Percentiles rank a stretch among this genome's conserved stretches.
phyloP scores from a whole-genome alignment of 139 green algal species.

The Pleodorina starrii region DNA sequence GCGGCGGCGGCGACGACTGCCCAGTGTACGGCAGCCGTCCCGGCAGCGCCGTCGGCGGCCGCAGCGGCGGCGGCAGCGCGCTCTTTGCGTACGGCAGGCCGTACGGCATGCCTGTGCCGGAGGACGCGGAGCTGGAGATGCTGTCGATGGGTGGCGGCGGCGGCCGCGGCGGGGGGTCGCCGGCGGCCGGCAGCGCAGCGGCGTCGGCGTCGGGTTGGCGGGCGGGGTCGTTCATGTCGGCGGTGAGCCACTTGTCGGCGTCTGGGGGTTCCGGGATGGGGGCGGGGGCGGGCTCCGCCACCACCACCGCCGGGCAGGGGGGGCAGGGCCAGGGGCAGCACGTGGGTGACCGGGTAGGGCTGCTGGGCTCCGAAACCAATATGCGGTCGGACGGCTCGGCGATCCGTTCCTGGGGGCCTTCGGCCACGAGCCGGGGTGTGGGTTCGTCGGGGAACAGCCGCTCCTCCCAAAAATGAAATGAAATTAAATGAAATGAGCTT shows the following conservation, averaged over 20 bases:
- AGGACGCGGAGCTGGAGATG: neutral
- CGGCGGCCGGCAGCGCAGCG: neutral
- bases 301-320: neutral
- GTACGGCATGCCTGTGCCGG: neutral
- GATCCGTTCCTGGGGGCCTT: neutral
- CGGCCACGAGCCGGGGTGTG: neutral
- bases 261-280: neutral
- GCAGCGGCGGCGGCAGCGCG: neutral
- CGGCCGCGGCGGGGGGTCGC: too few relatives aligned
- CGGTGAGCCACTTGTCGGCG: neutral
- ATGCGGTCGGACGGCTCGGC: neutral
- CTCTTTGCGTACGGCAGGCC: constrained; percentile 5
- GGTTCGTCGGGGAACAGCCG: neutral
- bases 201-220: neutral
- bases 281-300: neutral
- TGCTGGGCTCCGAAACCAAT: neutral
- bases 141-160: too few relatives aligned
- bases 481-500: too few relatives aligned
- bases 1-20: neutral
- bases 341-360: neutral
- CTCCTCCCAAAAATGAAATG: too few relatives aligned
- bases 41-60: neutral
- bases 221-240: neutral
- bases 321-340: neutral
- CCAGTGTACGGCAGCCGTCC: neutral